phyloP scores from a whole-genome alignment of 2,329 filamentous ascomycete genomes.

The Chaetomiaceae sp. region DNA sequence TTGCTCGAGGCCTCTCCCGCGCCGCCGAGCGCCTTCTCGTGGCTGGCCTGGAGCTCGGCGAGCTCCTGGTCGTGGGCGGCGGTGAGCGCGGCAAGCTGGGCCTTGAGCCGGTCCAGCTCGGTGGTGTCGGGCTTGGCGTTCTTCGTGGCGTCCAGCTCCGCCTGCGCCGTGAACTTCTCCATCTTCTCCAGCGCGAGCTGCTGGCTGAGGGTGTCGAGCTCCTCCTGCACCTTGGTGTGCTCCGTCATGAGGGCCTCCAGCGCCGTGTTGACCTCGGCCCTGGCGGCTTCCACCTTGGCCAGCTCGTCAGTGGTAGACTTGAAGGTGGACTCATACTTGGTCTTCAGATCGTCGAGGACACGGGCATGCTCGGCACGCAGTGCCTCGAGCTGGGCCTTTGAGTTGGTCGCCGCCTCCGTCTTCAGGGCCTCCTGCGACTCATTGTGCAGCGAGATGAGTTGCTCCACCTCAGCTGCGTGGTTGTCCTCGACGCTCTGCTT shows the following conservation, averaged over 20 bases:
- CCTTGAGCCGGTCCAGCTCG: conserved; percentile 47
- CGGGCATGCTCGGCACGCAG: conserved; percentile 32
- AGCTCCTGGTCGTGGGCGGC: conserved; percentile 41
- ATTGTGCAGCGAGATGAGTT: conserved; percentile 39
- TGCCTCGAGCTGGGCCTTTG: conserved; percentile 38
- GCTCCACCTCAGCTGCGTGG: conserved; percentile 43
- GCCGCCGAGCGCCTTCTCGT: conserved; percentile 30
- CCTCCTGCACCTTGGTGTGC: conserved; percentile 42
- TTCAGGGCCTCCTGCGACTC: conserved; percentile 43
- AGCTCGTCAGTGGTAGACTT: conserved; percentile 32
- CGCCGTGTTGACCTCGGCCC: conserved; percentile 35
- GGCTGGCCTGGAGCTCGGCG: conserved; percentile 33
- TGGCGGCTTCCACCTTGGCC: conserved; percentile 33
- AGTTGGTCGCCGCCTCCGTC: conserved; percentile 39
- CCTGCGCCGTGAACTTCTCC: conserved; percentile 54
- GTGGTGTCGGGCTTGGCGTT: conserved; percentile 53
- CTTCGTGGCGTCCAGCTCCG: conserved; percentile 55
- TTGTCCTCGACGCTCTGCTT: conserved; percentile 39
- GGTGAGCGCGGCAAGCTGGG: conserved; percentile 46
- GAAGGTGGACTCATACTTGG: conserved; percentile 33
- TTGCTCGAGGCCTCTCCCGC: conserved; percentile 36
- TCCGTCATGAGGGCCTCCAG: conserved; percentile 36
- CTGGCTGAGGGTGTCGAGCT: conserved; percentile 45
- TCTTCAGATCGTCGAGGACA: conserved; percentile 42
- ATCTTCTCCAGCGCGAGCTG: conserved; percentile 57